These are phyloP conservation scores for Fusarium anguioides DNA, from an alignment of 2,329 filamentous ascomycete species.

Conservation along the genomic window DNA sequence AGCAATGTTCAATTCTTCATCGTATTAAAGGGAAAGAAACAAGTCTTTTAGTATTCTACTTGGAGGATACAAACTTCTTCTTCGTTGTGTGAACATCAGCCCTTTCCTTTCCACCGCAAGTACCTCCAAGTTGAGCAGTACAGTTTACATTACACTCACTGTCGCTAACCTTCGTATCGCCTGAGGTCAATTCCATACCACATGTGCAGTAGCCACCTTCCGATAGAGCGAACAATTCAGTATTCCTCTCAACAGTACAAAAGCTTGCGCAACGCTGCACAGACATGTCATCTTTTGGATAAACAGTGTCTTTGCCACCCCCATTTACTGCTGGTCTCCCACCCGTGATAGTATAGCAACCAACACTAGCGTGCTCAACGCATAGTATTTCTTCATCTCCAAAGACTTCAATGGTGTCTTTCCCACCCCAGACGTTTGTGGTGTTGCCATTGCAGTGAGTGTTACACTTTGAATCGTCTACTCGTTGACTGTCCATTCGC, in stretches of 20 bases:
- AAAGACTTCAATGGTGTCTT: neutral
- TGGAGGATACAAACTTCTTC: neutral
- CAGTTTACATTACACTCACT: neutral
- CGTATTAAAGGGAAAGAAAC: neutral
- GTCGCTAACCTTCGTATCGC: neutral
- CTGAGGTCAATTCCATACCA: neutral
- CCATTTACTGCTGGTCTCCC: too few relatives aligned
- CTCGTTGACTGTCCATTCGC: neutral
- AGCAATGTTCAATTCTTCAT: too few relatives aligned
- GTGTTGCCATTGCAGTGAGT: neutral
- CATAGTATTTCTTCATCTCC: neutral
- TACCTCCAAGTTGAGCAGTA: neutral
- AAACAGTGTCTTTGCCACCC: neutral
- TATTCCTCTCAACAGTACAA: neutral
- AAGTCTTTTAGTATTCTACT: neutral
- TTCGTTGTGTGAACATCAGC: neutral
- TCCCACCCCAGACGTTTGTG: neutral
- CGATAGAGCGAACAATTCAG: neutral
- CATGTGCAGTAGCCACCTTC: neutral
- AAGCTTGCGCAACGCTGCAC: neutral
- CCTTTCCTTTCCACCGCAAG: neutral
- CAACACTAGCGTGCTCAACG: neutral
- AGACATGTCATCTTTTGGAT: neutral
- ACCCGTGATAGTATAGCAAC: neutral
- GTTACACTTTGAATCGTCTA: neutral